Evolutionary conservation across 176 grass and related monocot species (phyloP), one percentile per base, ranked within the genome.

Genomic region (Echinochloa phyllopogon): DNA sequence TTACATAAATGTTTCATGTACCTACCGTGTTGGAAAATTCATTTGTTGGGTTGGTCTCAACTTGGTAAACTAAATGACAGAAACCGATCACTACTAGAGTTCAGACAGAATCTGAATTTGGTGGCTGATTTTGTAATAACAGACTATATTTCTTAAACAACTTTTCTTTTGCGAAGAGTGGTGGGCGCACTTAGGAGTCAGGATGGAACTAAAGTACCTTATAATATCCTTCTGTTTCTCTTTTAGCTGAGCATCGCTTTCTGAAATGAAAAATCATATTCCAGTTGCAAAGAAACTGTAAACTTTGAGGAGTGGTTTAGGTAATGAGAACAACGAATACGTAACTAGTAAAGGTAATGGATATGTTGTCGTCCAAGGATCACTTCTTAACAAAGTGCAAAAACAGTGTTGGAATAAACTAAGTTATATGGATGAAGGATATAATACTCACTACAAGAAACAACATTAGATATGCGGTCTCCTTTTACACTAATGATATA

Each of bases 1-100:
- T 88, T 58, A 67, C 81, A 48, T 84, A 49, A 71, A 65, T 65
- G 80, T 43, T 77, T 51, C 63, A 36, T 64, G 67, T 65, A 74
- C 20, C 49, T 29, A 47, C 27, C 25, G 10, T 33, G 20, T 65
- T 58, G 25, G 43, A 74, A 36, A 42, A 6, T 44, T 74, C 13
- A 45, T 61, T n/a, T 37, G n/a, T 17, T 73, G 13, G 55, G 74
- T 64, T 78, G 65, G 37, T 78, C 65, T 83, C 42, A 55, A 84
- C 40, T n/a, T 61, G 43, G 52, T 56, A 53, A 65, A 47, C 38
- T 77, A 51, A 50, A 83, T 63, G 23, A 20, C 42, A 57, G 21
- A 57, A 27, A 49, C 9, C 15, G 27, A 17, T 5, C 44, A 39
- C 47, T 44, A 71, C 56, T 61, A 41, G 58, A 57, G 21, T 53